Conservation (phyloP, 148 eudicot genomes). For the Hydrangea macrophylla region DNA sequence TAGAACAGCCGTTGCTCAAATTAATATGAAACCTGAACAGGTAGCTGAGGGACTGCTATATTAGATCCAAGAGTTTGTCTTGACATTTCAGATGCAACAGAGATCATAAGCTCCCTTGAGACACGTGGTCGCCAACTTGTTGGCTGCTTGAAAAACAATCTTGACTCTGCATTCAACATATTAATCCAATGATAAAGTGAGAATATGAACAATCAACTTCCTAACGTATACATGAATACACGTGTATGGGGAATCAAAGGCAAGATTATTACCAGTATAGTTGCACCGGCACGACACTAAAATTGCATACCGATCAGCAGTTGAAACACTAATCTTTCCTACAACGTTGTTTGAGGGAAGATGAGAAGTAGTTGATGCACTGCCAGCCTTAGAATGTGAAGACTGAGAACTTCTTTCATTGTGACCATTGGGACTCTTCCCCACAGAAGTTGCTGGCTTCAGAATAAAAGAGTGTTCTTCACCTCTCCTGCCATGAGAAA, state of each 20-base stretch:
- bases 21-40: constrained; percentile 71
- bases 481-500: constrained; percentile 70
- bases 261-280: constrained; percentile 64
- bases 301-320: constrained; percentile 70
- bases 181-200: not conserved
- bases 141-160: constrained; percentile 86
- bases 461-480: constrained; percentile 98
- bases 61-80: constrained; percentile 32
- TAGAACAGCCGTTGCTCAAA: not conserved
- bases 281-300: constrained; percentile 91
- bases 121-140: constrained; percentile 85
- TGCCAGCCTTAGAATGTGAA: constrained; percentile 41
- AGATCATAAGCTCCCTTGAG: constrained; percentile 84
- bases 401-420: constrained; percentile 28
- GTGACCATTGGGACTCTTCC: constrained; percentile 43
- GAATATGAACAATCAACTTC: constrained; percentile 8
- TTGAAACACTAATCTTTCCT: constrained; percentile 34
- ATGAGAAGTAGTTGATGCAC: constrained; percentile 34
- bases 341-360: constrained; percentile 38
- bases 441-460: constrained; percentile 64
- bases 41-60: constrained; percentile 60
- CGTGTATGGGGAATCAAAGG: not conserved
- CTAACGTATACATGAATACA: not conserved
- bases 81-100: constrained; percentile 95
- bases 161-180: constrained; percentile 57